phyloP scores from a whole-genome alignment of 23 red algal species.

The Gracilaria caudata region DNA sequence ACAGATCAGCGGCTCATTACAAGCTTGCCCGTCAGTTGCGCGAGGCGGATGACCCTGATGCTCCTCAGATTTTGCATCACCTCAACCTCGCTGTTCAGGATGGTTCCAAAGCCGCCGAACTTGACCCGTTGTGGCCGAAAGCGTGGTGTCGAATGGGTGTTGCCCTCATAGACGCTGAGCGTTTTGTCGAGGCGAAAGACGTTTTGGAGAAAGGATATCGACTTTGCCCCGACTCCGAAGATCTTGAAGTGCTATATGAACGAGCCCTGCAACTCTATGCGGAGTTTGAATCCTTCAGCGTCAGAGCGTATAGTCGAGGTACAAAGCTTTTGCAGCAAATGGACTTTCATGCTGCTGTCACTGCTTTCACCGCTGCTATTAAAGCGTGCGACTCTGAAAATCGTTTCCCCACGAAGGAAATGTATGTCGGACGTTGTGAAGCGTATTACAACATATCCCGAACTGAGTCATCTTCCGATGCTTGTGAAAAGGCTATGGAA shows the following conservation, averaged over 20 bases:
- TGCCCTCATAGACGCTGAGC: constrained; percentile 67
- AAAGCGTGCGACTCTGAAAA: constrained; percentile 49
- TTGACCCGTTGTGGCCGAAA: constrained; percentile 82
- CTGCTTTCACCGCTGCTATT: constrained; percentile 61
- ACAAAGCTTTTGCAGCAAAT: constrained; percentile 36
- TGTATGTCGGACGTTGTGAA: constrained; percentile 56
- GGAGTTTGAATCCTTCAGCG: constrained; percentile 65
- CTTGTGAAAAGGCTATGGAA: constrained; percentile 38
- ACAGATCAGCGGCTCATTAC: constrained; percentile 81
- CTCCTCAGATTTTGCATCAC: constrained; percentile 27
- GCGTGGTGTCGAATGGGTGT: constrained; percentile 80
- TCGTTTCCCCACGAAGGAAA: constrained; percentile 51
- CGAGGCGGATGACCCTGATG: constrained; percentile 55
- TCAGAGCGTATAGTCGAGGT: constrained; percentile 32
- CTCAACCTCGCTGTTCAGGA: constrained; percentile 70
- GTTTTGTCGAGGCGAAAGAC: constrained; percentile 65
- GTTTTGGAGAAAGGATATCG: constrained; percentile 50
- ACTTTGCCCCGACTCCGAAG: constrained; percentile 44
- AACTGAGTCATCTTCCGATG: constrained; percentile 27
- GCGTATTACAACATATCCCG: constrained; percentile 29
- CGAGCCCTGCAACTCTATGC: constrained; percentile 39
- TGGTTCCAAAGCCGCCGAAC: constrained; percentile 60
- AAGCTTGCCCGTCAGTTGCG: constrained; percentile 61
- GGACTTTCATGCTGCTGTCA: constrained; percentile 52
- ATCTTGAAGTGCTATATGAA: constrained; percentile 65